A percentile compares a stretch with the other conserved stretches of the same genome.
These are phyloP conservation scores for Moricandia arvensis DNA, from an alignment of 345 rosid genomes.

Conservation along the genomic window DNA sequence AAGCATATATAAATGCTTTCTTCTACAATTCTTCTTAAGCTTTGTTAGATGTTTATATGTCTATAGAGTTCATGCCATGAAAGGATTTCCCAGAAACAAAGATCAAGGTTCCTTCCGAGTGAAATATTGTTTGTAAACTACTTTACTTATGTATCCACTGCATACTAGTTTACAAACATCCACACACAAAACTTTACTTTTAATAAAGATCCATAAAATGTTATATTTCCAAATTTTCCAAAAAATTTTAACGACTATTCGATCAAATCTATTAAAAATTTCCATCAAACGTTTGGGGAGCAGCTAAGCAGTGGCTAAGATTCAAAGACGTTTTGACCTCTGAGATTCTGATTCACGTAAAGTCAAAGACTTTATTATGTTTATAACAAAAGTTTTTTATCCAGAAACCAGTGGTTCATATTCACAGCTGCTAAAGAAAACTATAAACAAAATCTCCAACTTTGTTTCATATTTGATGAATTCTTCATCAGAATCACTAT, in stretches of 20 bases:
- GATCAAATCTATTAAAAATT: too few relatives aligned
- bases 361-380: too few relatives aligned
- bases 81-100: too few relatives aligned
- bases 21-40: not conserved
- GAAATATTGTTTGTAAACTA: too few relatives aligned
- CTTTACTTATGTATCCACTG: not conserved
- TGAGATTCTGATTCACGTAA: too few relatives aligned
- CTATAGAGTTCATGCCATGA: too few relatives aligned
- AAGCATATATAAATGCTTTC: not conserved
- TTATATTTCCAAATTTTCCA: not conserved
- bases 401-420: slow-evolving; percentile 26
- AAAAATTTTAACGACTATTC: too few relatives aligned
- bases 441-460: not conserved
- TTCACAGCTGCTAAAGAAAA: not conserved
- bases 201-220: not conserved
- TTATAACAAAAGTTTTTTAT: slow-evolving; percentile 4
- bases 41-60: not conserved
- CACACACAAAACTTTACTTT: not conserved
- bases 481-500: not conserved
- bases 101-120: too few relatives aligned
- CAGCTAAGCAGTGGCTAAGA: too few relatives aligned
- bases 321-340: too few relatives aligned
- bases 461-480: not conserved
- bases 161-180: not conserved
- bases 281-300: too few relatives aligned